These are phyloP conservation scores for Evansstolkia leycettana DNA, from an alignment of 495 filamentous ascomycete species.

Conservation along the genomic window DNA sequence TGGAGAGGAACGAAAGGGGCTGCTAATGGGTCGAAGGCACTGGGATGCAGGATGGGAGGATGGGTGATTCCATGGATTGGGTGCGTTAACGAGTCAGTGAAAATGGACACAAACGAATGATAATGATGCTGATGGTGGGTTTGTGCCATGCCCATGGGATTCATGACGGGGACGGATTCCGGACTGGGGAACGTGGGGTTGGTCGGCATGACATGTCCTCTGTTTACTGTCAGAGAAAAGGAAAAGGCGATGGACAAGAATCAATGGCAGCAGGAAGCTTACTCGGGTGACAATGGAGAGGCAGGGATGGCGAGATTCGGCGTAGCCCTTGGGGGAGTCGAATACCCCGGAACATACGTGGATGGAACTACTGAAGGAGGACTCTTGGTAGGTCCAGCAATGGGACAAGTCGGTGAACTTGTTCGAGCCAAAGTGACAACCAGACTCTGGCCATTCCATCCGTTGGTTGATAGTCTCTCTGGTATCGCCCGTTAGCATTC, in stretches of 20 bases:
- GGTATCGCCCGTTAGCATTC: constrained; percentile 3
- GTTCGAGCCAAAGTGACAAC: constrained; percentile 33
- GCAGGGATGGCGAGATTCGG: constrained; percentile 21
- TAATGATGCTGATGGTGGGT: background rate
- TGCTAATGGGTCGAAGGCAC: constrained; percentile 18
- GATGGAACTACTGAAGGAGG: constrained; percentile 17
- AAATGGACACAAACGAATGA: constrained; percentile 20
- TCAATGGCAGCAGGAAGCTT: constrained; percentile 6
- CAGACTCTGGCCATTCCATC: constrained; percentile 34
- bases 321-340: constrained; percentile 20
- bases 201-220: constrained; percentile 15
- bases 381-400: constrained; percentile 34
- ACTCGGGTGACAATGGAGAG: constrained; percentile 30
- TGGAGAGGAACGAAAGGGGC: constrained; percentile 23
- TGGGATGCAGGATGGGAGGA: constrained; percentile 18
- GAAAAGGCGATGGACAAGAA: background rate
- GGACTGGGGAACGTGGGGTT: constrained; percentile 16
- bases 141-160: constrained; percentile 12
- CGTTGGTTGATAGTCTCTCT: constrained; percentile 32
- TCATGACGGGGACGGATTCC: constrained; percentile 20
- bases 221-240: background rate
- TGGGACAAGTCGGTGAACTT: constrained; percentile 28
- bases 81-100: constrained; percentile 15
- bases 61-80: constrained; percentile 18
- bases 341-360: constrained; percentile 20